Conservation (phyloP, 331 rosid genomes). For the Saraca asoca region DNA sequence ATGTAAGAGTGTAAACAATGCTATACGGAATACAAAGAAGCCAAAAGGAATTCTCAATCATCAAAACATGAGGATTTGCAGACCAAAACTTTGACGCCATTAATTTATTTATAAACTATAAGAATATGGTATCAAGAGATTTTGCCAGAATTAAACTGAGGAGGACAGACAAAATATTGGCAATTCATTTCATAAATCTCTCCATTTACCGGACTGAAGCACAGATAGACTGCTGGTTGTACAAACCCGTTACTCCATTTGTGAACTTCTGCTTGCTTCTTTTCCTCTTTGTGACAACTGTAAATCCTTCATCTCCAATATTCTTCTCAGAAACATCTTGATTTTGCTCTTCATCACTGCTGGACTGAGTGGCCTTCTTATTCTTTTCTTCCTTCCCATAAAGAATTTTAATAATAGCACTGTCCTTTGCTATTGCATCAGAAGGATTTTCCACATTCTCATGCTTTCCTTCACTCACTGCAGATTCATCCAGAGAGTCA, state of each 20-base stretch:
- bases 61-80: constrained; percentile 30
- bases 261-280: constrained; percentile 71
- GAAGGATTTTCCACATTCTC: constrained; percentile 39
- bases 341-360: constrained; percentile 41
- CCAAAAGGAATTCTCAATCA: constrained; percentile 33
- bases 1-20: constrained; percentile 33
- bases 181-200: constrained; percentile 23
- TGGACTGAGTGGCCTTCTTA: constrained; percentile 35
- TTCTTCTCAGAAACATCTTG: constrained; percentile 38
- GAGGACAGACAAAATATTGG: constrained; percentile 12
- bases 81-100: constrained; percentile 41
- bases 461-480: constrained; percentile 33
- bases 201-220: constrained; percentile 76
- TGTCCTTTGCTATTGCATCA: constrained; percentile 73
- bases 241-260: constrained; percentile 62
- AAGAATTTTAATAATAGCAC: constrained; percentile 65
- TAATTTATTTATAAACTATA: constrained; percentile 33
- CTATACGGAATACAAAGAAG: constrained; percentile 39
- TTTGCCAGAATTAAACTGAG: constrained; percentile 32
- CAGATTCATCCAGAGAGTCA: constrained; percentile 52
- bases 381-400: constrained; percentile 57
- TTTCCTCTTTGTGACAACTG: constrained; percentile 64
- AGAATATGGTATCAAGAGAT: constrained; percentile 38
- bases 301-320: constrained; percentile 75
- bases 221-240: constrained; percentile 73